phyloP scores from a whole-genome alignment of 2,329 filamentous ascomycete species.

The Diplodia scrobiculata region DNA sequence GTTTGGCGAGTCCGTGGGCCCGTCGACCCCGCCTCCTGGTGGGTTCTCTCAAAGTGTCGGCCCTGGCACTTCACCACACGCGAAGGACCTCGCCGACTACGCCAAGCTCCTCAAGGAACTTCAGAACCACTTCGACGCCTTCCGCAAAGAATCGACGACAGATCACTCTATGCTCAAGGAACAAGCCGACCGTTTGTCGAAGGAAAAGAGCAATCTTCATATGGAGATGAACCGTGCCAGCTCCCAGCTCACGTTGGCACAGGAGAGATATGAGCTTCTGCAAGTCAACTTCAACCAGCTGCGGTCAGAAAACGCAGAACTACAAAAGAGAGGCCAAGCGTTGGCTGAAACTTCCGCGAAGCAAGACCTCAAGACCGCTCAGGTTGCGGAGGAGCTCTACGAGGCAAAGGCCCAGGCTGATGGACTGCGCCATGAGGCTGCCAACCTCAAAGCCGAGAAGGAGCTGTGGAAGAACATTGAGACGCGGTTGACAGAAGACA shows the following conservation, averaged over 20 bases:
- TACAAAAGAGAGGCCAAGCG: constrained; percentile 78
- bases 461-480: constrained; percentile 93
- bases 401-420: constrained; percentile 81
- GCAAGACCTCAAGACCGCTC: constrained; percentile 86
- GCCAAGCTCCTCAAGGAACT: constrained; percentile 80
- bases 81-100: constrained; percentile 67
- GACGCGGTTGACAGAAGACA: constrained; percentile 82
- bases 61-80: constrained; percentile 46
- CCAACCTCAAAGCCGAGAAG: constrained; percentile 93
- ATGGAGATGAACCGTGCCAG: constrained; percentile 76
- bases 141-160: constrained; percentile 79
- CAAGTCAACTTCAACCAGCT: constrained; percentile 83
- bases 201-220: constrained; percentile 80
- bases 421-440: constrained; percentile 84
- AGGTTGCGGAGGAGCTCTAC: constrained; percentile 89
- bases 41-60: constrained; percentile 41
- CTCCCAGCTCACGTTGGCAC: constrained; percentile 78
- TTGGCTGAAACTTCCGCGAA: constrained; percentile 82
- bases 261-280: constrained; percentile 84
- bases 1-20: constrained; percentile 71
- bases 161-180: constrained; percentile 81
- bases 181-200: constrained; percentile 77
- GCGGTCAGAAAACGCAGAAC: constrained; percentile 79
- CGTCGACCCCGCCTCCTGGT: constrained; percentile 53
- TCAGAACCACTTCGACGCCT: constrained; percentile 85